Base-by-base conservation (phyloP, 805 yeast genomes). In the Saccharomycopsis schoenii region DNA sequence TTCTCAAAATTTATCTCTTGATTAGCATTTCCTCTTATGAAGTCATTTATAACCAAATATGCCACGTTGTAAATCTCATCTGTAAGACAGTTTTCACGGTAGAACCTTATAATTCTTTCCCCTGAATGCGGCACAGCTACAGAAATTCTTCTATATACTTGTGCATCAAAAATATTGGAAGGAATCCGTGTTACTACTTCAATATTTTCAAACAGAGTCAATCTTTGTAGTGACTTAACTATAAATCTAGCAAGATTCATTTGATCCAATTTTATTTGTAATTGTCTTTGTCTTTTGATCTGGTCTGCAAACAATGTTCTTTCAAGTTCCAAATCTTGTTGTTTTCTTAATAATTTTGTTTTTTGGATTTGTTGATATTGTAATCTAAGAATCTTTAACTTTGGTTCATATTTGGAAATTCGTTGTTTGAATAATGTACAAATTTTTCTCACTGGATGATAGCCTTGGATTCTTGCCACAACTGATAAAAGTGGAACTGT, bases 301-400 rank as follows among this genome's bases (percentile, higher is more conserved):
- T 84, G 78, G 72, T 92, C 98, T 41, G 81, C 77, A 17, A 80
- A 79, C 41, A 92, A 74, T 0, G 96, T 84, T 41, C 80, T 80
- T 68, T 85, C 84, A 72, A 84, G 91, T 21, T 94, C 90, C 55
- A 80, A 74, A 68, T 90, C 94, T 71, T 92, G 97, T 67, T 86
- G 85, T 63, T 79, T 78, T 58, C 88, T 78, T 40, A 89, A 74
- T 12, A 77, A 73, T 62, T 84, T 80, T 47, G 85, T 77, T 47
- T 47, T 47, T 62, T 81, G 70, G 25, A 66, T 68, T 50, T 83
- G 85, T 56, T 80, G 77, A 57, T 85, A 84, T 66, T 83, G 82
- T 56, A 84, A 77, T 55, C 92, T 78, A 19, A 92, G 76, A 2
- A 82, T 71, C 19, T 80, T 72, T 61, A 94, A 74, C 41, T 80